These are phyloP conservation scores for Mucor ambiguus DNA, from an alignment of 371 early-diverging fungal species.

Conservation along the genomic window DNA sequence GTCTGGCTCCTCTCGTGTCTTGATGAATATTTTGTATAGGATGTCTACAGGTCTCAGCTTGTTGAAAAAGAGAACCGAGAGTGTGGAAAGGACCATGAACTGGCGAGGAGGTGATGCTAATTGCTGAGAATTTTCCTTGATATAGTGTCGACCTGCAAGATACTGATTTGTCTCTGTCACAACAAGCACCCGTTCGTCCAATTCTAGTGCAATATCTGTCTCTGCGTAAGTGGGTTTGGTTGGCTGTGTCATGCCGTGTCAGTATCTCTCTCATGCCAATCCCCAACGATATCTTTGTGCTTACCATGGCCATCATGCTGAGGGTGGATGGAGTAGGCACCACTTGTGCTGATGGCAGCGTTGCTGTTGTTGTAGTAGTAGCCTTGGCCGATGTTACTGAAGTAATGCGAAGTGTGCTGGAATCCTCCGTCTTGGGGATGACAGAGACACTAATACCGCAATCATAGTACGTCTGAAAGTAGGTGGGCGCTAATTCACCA, in stretches of 20 bases:
- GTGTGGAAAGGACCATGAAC: conserved; percentile 76
- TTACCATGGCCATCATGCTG: not conserved
- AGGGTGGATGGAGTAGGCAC: not conserved
- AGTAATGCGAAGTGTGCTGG: conserved; percentile 64
- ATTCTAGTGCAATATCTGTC: not conserved
- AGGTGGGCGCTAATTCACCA: not conserved
- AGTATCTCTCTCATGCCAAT: not conserved
- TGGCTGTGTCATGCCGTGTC: not conserved
- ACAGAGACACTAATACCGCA: conserved; percentile 22
- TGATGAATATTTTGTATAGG: not conserved
- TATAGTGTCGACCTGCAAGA: conserved; percentile 8
- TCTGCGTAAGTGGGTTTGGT: not conserved
- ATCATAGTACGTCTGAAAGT: conserved; percentile 14
- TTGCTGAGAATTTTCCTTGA: conserved; percentile 66
- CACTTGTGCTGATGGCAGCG: conserved; percentile 27
- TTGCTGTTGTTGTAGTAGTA: conserved; percentile 39
- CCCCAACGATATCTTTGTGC: not conserved
- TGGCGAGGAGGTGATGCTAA: conserved; percentile 59
- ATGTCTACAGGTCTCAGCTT: conserved; percentile 82
- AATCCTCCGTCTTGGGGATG: conserved; percentile 22
- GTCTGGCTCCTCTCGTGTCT: conserved; percentile 7
- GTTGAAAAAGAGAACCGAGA: conserved; percentile 58
- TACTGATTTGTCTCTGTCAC: conserved; percentile 57
- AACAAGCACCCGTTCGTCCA: not conserved
- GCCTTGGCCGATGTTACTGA: conserved; percentile 57